A percentile compares a stretch with the other conserved stretches of the same genome.
These are phyloP conservation scores for Asterella californica DNA, from an alignment of 225 moss, liverwort and hornwort genomes.

Conservation along the genomic window DNA sequence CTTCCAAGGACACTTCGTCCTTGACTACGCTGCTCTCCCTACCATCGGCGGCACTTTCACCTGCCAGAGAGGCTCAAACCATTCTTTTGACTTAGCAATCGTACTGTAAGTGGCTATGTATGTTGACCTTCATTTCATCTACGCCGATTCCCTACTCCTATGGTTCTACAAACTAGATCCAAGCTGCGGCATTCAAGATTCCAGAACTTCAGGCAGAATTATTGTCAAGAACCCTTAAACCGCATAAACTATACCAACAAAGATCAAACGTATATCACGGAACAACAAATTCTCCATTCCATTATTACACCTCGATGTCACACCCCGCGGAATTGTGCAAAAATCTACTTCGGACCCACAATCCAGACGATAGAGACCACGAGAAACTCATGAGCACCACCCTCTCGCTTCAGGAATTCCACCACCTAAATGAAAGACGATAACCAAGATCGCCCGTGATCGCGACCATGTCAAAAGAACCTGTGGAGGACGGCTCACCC, in stretches of 20 bases:
- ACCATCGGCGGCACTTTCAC: conserved; percentile 16
- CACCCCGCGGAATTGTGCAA: not conserved
- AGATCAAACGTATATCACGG: no score
- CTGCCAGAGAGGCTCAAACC: not conserved
- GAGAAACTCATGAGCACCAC: no score
- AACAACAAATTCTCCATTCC: not conserved
- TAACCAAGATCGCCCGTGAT: no score
- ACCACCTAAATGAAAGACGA: no score
- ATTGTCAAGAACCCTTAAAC: not conserved
- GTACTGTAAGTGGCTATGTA: not conserved
- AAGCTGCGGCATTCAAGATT: not conserved
- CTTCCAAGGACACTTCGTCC: conserved; percentile 4
- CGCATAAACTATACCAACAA: no score
- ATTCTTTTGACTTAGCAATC: not conserved
- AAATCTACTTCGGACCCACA: not conserved
- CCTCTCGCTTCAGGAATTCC: no score
- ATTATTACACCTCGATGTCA: not conserved
- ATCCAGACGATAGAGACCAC: not conserved
- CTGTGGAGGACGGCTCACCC: conserved; percentile 1
- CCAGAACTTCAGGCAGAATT: not conserved
- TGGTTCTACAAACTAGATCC: not conserved
- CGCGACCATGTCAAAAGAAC: not conserved
- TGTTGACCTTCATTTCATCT: no score
- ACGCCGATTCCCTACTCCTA: not conserved
- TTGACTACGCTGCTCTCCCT: conserved; percentile 26